A percentile compares a stretch with the other conserved stretches of the same genome.
These are phyloP conservation scores for Chlorella sp. DNA, from an alignment of 139 green algal genomes.

Conservation along the genomic window DNA sequence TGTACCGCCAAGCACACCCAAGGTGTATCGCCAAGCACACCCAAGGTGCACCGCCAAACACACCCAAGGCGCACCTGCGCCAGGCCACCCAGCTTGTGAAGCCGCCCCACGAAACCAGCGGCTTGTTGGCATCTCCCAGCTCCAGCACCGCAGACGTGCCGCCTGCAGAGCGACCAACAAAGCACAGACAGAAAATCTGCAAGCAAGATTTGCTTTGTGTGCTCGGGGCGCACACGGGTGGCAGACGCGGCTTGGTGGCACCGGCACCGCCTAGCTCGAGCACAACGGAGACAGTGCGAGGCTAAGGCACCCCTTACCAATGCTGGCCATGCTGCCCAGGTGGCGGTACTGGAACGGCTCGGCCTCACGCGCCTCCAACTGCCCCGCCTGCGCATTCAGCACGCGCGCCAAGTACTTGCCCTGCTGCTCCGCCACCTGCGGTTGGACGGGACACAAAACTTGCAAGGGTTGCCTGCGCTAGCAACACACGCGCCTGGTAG, in stretches of 20 bases:
- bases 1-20: neutral
- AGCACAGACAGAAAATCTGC: too few species aligned
- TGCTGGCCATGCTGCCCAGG: conserved; percentile 74
- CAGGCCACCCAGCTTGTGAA: conserved; percentile 77
- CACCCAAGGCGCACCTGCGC: conserved; percentile 44
- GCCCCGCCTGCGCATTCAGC: conserved; percentile 64
- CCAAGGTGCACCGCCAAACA: neutral
- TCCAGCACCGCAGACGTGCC: conserved; percentile 59
- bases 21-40: neutral
- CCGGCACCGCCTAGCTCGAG: neutral
- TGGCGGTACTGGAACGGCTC: conserved; percentile 20
- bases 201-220: too few species aligned
- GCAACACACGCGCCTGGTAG: too few species aligned
- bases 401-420: conserved; percentile 81
- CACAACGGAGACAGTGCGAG: neutral
- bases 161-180: neutral
- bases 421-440: conserved; percentile 95
- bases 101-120: conserved; percentile 34
- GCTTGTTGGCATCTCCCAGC: conserved; percentile 33
- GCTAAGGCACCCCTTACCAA: conserved; percentile 15
- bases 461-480: too few species aligned
- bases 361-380: neutral
- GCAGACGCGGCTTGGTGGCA: neutral
- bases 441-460: too few species aligned
- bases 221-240: too few species aligned